These are phyloP conservation scores for Neurospora sp. DNA, from an alignment of 2,329 filamentous ascomycete species.

Conservation along the genomic window DNA sequence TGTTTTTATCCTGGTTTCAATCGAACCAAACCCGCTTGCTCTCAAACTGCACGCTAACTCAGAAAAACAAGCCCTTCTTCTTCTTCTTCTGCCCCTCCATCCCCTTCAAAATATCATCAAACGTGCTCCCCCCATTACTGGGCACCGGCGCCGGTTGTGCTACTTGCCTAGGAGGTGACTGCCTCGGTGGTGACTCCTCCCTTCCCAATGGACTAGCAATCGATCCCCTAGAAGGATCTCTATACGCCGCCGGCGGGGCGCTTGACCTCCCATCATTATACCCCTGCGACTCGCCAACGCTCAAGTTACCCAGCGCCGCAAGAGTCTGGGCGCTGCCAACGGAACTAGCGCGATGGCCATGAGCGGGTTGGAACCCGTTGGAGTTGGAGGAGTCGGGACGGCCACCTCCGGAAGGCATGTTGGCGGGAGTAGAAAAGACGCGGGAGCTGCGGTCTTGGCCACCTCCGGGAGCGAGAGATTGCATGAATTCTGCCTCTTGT, in stretches of 20 bases:
- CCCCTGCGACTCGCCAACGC: not conserved
- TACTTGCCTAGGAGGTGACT: not conserved
- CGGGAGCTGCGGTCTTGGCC: not conserved
- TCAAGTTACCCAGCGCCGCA: not conserved
- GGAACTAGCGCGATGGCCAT: not conserved
- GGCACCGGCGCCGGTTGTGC: not conserved
- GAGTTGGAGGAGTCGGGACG: conserved; percentile 11
- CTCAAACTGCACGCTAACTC: not conserved
- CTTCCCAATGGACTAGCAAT: not conserved
- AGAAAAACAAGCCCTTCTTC: conserved; percentile 22
- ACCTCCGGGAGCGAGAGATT: not conserved
- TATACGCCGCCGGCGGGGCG: not conserved
- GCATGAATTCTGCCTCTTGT: not conserved
- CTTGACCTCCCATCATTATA: not conserved
- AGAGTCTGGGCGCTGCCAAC: not conserved
- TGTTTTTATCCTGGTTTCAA: not conserved
- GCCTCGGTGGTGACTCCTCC: not conserved
- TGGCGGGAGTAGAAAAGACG: not conserved
- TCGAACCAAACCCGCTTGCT: no score
- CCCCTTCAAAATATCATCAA: conserved; percentile 28
- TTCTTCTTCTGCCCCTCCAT: conserved; percentile 23
- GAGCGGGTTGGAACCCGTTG: not conserved
- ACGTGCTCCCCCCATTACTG: conserved; percentile 19
- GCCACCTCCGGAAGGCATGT: not conserved
- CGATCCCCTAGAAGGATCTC: not conserved